phyloP scores from a whole-genome alignment of 257 asterid genomes.

The Vinca minor region DNA sequence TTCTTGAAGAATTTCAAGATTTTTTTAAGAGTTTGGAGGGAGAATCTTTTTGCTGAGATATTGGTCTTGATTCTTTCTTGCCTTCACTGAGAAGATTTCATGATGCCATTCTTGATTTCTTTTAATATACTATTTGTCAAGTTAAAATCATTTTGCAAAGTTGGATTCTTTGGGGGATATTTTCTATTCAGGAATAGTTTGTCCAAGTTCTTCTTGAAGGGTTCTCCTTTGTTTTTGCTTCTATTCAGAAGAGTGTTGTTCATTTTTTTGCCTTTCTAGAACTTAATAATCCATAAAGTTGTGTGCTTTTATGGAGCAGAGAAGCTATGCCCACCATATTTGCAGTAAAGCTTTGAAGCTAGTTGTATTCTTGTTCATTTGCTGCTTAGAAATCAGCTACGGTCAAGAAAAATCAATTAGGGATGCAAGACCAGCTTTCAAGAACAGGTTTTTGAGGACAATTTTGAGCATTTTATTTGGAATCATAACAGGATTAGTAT shows the following conservation, averaged over 20 bases:
- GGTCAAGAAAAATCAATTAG: conserved; percentile 40
- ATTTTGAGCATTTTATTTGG: conserved; percentile 58
- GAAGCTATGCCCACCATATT: too few species aligned
- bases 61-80: conserved; percentile 16
- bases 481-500: conserved; percentile 49
- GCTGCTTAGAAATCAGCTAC: conserved; percentile 28
- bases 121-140: conserved; percentile 16
- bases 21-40: too few species aligned
- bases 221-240: too few species aligned
- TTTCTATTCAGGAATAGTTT: background rate
- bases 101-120: conserved; percentile 16
- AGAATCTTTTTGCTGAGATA: conserved; percentile 2
- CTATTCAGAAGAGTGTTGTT: too few species aligned
- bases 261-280: too few species aligned
- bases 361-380: conserved; percentile 22
- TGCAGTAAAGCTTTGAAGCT: conserved; percentile 19
- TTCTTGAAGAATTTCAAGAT: background rate
- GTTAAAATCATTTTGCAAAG: background rate
- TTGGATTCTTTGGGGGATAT: background rate
- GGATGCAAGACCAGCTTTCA: conserved; percentile 26
- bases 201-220: too few species aligned
- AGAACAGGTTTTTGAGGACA: conserved; percentile 32
- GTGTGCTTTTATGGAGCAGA: conserved; percentile 38
- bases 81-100: conserved; percentile 42
- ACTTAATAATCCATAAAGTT: conserved; percentile 3